Conservation (phyloP, 768 basidiomycete species). For the Ramaria rubella region DNA sequence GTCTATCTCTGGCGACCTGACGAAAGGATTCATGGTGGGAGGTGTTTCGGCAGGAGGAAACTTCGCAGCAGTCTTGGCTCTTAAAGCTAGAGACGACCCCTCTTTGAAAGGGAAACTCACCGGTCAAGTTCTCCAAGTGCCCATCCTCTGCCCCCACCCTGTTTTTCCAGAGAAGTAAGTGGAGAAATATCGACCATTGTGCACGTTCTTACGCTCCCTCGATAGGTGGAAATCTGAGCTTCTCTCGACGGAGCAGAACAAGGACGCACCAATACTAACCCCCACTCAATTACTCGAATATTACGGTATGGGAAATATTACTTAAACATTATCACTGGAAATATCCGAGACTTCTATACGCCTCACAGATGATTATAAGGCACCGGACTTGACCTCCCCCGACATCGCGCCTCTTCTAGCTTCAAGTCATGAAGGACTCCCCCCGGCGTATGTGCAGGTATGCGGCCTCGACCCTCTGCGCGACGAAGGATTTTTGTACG, state of each 20-base stretch:
- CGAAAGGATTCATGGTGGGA: slow-evolving; percentile 21
- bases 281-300: not conserved
- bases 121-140: slow-evolving; percentile 20
- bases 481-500: slow-evolving; percentile 26
- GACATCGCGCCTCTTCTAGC: slow-evolving; percentile 18
- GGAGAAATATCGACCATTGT: not conserved
- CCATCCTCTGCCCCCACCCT: slow-evolving; percentile 16
- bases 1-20: slow-evolving; percentile 12
- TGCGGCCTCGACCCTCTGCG: slow-evolving; percentile 21
- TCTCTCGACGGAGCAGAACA: slow-evolving; percentile 18
- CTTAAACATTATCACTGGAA: not conserved
- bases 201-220: not conserved
- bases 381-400: not conserved
- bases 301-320: not conserved
- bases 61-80: slow-evolving; percentile 18
- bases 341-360: not conserved
- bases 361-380: not conserved
- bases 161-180: slow-evolving; percentile 21
- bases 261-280: slow-evolving; percentile 15
- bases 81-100: slow-evolving; percentile 19
- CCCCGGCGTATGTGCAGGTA: slow-evolving; percentile 22
- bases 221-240: slow-evolving; percentile 17
- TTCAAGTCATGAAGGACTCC: slow-evolving; percentile 17
- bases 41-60: slow-evolving; percentile 22
- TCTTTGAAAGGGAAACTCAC: slow-evolving; percentile 18